Base-by-base conservation (phyloP, 352 stramenopile species). In the Globisporangium paddicum region DNA sequence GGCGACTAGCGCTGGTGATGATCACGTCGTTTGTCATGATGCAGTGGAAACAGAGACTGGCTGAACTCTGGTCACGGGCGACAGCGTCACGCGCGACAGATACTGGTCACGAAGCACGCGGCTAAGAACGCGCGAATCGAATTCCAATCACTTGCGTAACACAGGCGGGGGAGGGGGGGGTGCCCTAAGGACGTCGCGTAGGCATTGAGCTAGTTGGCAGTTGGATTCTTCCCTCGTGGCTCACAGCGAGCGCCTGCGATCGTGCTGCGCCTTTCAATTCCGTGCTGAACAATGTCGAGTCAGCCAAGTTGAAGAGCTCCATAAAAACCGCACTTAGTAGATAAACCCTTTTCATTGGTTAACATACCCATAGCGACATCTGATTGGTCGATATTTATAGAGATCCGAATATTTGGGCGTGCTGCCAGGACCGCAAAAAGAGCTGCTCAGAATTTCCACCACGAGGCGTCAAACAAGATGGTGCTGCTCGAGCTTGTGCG, bases 401-500 rank as follows among this genome's bases (percentile, higher is more conserved):
- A 44, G 38, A 44, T 44, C 6, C 38, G 38, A 18, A 44, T 44
- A 21, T 42, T 1, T 44, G 38, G 35, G 16, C 18, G 16, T 44
- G 21, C 28, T 53, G 38, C 34, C 32, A 44, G 19, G 21, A 5
- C 28, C 28, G 3, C 8, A 3, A 44, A 8, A 42, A 42, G 38
- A 44, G 38, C 38, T 44, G n/a, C n/a, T n/a, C n/a, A n/a, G n/a
- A 14, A 25, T 25, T 53, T 37, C 5, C 6, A 35, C 2, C 18
- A 54, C 40, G 14, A 19, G 13, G 34, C 38, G 16, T 8, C 49
- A 30, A n/a, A n/a, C n/a, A n/a, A 18, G 52, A 76, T 62, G 53
- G 73, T 80, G 71, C 55, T 86, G 51, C 59, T 75, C 32, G 63
- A 73, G 40, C 41, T 90, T 14, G 69, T 65, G 11, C 81, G 80